phyloP scores from a whole-genome alignment of 331 rosid species.

The Quercus lobata region DNA sequence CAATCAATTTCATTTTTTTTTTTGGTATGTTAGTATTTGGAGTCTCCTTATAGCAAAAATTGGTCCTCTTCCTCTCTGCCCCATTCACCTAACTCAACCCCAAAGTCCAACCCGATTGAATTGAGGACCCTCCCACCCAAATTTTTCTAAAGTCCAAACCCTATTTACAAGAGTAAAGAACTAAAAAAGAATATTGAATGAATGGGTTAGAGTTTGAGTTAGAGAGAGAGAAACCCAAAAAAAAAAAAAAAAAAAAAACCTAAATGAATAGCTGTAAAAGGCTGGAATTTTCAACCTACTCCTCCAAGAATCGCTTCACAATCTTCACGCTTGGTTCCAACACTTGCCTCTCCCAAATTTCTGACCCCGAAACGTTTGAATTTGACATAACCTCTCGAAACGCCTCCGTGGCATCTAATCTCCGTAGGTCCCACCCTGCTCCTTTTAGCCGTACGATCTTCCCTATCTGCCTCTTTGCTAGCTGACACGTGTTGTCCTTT shows the following conservation, averaged over 20 bases:
- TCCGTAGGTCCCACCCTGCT: slow-evolving; percentile 75
- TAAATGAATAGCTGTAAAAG: slow-evolving; percentile 42
- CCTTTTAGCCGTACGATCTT: slow-evolving; percentile 47
- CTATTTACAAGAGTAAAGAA: no score
- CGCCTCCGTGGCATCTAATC: slow-evolving; percentile 75
- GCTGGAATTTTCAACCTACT: slow-evolving; percentile 72
- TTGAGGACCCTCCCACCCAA: no score
- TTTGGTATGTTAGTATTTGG: no score
- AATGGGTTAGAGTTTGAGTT: no score
- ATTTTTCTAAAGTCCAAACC: no score
- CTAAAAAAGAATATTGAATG: no score
- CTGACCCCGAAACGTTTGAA: slow-evolving; percentile 21
- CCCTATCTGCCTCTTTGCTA: slow-evolving; percentile 62
- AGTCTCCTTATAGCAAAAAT: no score
- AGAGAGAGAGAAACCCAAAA: background rate
- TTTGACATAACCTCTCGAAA: slow-evolving; percentile 46
- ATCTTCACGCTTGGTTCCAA: slow-evolving; percentile 80
- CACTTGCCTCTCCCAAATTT: slow-evolving; percentile 61
- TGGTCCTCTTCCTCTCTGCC: no score
- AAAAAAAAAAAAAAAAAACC: background rate
- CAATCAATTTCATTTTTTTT: no score
- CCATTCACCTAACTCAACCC: no score
- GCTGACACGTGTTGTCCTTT: slow-evolving; percentile 67
- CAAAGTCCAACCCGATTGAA: no score
- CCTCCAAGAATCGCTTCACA: slow-evolving; percentile 82